phyloP scores from a whole-genome alignment of 805 yeast species.

The Kuraishia cidri region DNA sequence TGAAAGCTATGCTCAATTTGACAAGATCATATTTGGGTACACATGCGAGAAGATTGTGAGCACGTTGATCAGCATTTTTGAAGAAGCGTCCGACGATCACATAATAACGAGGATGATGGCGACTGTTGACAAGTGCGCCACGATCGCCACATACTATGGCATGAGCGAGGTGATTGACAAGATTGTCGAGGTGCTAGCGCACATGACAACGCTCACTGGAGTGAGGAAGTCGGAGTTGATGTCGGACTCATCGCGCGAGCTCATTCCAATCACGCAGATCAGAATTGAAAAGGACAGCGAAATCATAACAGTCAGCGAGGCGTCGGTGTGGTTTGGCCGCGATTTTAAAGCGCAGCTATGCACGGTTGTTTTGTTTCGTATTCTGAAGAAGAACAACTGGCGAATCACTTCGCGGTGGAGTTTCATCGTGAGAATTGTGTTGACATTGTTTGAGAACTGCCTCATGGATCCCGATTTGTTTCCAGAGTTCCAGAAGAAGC shows the following conservation, averaged over 20 bases:
- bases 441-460: constrained; percentile 64
- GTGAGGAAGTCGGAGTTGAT: constrained; percentile 18
- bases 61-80: constrained; percentile 70
- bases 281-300: constrained; percentile 44
- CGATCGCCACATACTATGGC: constrained; percentile 59
- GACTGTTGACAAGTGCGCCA: constrained; percentile 78
- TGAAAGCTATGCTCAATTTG: constrained; percentile 42
- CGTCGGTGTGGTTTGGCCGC: constrained; percentile 77
- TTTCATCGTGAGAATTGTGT: constrained; percentile 45
- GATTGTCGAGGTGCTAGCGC: constrained; percentile 57
- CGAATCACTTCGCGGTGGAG: constrained; percentile 48
- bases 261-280: constrained; percentile 35
- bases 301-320: constrained; percentile 67
- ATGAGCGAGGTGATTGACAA: constrained; percentile 51
- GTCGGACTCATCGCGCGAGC: constrained; percentile 21
- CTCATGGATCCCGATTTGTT: constrained; percentile 60
- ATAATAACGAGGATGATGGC: constrained; percentile 82
- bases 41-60: constrained; percentile 59
- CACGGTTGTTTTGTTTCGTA: constrained; percentile 75
- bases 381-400: constrained; percentile 50
- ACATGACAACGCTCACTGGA: constrained; percentile 57
- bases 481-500: constrained; percentile 50
- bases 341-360: constrained; percentile 91
- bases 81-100: constrained; percentile 85
- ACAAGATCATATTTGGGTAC: constrained; percentile 59